A percentile compares a stretch with the other conserved stretches of the same genome.
Evolutionary conservation across 1,284 basidiomycete species (phyloP).

Genomic region (Nidula niveotomentosa): DNA sequence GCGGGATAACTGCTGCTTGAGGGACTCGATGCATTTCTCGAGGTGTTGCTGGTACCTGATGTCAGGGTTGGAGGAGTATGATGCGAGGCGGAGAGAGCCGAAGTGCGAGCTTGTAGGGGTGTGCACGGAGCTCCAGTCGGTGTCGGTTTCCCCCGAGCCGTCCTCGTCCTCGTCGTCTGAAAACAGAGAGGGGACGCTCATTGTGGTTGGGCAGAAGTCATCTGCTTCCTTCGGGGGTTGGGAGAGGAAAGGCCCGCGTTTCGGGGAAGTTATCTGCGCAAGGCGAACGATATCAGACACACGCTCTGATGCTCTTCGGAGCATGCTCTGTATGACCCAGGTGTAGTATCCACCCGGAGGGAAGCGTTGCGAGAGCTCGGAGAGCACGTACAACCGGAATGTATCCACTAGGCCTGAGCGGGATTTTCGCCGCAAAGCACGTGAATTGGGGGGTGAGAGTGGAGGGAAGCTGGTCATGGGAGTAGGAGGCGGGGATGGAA

Average conservation of each 20-base stretch:
- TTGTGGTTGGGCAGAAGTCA: constrained; percentile 13
- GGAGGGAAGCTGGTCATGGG: constrained; percentile 16
- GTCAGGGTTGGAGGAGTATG: constrained; percentile 9
- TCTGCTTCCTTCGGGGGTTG: constrained; percentile 2
- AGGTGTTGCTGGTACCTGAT: constrained; percentile 7
- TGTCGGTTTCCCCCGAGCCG: constrained; percentile 38
- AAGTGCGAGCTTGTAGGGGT: constrained; percentile 45
- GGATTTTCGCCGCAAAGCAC: constrained; percentile 59
- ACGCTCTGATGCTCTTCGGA: constrained; percentile 45
- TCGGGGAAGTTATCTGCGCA: neutral
- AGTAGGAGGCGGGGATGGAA: constrained; percentile 24
- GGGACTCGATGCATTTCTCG: neutral
- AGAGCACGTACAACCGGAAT: constrained; percentile 67
- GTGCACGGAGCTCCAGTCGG: constrained; percentile 56
- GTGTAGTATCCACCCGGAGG: constrained; percentile 40
- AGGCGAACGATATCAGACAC: constrained; percentile 30
- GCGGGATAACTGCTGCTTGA: neutral
- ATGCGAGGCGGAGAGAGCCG: constrained; percentile 9
- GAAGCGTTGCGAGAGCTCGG: constrained; percentile 36
- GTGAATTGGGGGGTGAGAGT: constrained; percentile 3
- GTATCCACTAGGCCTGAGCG: constrained; percentile 76
- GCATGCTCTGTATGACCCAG: constrained; percentile 56
- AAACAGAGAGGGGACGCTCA: constrained; percentile 14
- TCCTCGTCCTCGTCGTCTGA: constrained; percentile 34
- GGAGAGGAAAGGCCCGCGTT: neutral